Evolutionary conservation across 2,329 filamentous ascomycete species (phyloP).

Genomic region (Dactylellina haptotyla): DNA sequence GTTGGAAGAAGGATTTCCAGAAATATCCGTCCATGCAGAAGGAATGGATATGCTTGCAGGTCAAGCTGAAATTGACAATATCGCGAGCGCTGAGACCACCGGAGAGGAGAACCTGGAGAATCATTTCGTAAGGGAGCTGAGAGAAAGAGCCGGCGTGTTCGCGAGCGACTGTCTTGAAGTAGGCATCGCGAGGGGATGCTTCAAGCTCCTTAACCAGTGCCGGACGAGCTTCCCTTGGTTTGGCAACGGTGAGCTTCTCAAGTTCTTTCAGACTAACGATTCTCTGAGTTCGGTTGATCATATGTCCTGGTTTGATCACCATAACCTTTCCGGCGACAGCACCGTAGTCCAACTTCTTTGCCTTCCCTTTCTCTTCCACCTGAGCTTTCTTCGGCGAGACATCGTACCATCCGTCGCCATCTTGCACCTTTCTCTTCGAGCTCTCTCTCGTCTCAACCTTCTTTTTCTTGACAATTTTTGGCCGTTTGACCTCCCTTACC

Average conservation of each 20-base stretch:
- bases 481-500: slow-evolving; percentile 23
- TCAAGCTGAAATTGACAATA: slow-evolving; percentile 34
- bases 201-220: slow-evolving; percentile 6
- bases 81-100: slow-evolving; percentile 30
- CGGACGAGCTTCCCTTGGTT: slow-evolving; percentile 20
- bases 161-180: slow-evolving; percentile 34
- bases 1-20: slow-evolving; percentile 51
- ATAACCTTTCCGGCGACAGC: slow-evolving; percentile 41
- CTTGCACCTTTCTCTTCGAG: slow-evolving; percentile 30
- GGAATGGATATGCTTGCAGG: slow-evolving; percentile 39
- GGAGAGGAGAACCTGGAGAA: slow-evolving; percentile 46
- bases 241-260: slow-evolving; percentile 11
- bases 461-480: slow-evolving; percentile 35
- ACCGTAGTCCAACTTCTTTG: slow-evolving; percentile 18
- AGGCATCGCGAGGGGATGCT: slow-evolving; percentile 10
- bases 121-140: slow-evolving; percentile 46
- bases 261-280: slow-evolving; percentile 31
- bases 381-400: slow-evolving; percentile 18
- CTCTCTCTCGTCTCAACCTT: slow-evolving; percentile 1
- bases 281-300: slow-evolving; percentile 26
- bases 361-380: slow-evolving; percentile 5
- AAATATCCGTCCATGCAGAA: slow-evolving; percentile 51
- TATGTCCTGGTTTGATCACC: slow-evolving; percentile 46
- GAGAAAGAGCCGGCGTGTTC: slow-evolving; percentile 36
- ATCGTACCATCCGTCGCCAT: slow-evolving; percentile 21